Percentiles rank a stretch among this genome's conserved stretches.
Conservation (phyloP, 2,329 filamentous ascomycete genomes). For the Aspergillus neotritici region DNA sequence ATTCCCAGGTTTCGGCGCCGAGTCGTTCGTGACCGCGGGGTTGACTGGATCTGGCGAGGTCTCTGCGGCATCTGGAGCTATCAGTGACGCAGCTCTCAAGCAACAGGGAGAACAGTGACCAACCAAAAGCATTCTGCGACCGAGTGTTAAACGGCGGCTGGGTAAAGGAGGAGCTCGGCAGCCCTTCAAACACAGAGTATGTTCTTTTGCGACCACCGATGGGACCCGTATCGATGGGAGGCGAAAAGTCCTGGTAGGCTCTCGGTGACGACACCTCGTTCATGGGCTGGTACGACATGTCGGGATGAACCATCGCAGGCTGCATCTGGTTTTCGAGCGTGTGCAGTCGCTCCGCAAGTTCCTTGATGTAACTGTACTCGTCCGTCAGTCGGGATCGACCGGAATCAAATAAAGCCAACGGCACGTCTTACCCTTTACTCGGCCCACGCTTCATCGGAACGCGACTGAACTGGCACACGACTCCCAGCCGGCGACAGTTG, state of each 20-base stretch:
- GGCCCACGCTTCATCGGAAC: constrained; percentile 84
- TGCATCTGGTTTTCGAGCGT: constrained; percentile 72
- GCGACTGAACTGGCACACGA: constrained; percentile 76
- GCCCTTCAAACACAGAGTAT: constrained; percentile 46
- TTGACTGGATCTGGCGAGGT: constrained; percentile 28
- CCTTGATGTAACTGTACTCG: constrained; percentile 71
- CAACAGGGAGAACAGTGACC: constrained; percentile 4
- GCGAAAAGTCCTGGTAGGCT: constrained; percentile 50
- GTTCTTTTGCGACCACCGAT: constrained; percentile 42
- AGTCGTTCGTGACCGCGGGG: constrained; percentile 33
- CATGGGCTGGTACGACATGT: constrained; percentile 41
- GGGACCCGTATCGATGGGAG: constrained; percentile 42
- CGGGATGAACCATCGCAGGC: constrained; percentile 34
- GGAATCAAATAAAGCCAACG: background rate
- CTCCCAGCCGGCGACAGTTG: constrained; percentile 71
- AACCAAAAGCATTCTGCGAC: constrained; percentile 33
- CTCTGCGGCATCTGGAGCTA: constrained; percentile 20
- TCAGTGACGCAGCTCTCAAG: constrained; percentile 5
- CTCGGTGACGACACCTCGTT: constrained; percentile 38
- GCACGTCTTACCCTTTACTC: constrained; percentile 65
- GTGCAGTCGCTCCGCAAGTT: constrained; percentile 77
- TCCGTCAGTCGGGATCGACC: constrained; percentile 15
- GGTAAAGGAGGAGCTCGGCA: constrained; percentile 39
- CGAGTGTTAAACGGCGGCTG: constrained; percentile 34
- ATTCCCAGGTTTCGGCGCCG: constrained; percentile 31